Conservation (phyloP, 768 basidiomycete genomes). For the Lepiota venenata region DNA sequence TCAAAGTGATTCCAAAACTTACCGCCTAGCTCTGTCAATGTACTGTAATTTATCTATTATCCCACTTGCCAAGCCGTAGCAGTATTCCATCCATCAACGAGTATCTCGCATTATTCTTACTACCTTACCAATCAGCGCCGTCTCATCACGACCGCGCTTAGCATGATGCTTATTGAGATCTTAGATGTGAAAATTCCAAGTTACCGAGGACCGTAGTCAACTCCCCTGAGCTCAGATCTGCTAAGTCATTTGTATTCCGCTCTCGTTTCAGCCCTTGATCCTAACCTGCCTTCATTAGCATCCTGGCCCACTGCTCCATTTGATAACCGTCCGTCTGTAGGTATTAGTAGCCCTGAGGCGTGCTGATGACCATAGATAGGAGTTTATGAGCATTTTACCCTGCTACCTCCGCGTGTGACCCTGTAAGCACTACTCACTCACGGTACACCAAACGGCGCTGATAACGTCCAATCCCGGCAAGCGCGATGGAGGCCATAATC, state of each 20-base stretch:
- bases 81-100: not conserved
- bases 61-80: no score
- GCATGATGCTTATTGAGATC: no score
- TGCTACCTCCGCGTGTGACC: no score
- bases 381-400: constrained; percentile 6
- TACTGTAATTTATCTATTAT: not conserved
- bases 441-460: constrained; percentile 58
- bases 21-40: constrained; percentile 37
- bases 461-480: constrained; percentile 56
- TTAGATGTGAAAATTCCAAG: no score
- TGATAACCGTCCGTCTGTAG: constrained; percentile 13
- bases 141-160: no score
- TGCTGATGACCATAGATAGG: constrained; percentile 38
- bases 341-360: constrained; percentile 41
- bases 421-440: constrained; percentile 36
- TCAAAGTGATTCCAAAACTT: constrained; percentile 78
- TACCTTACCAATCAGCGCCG: no score
- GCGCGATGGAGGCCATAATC: constrained; percentile 67
- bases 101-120: not conserved
- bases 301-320: not conserved
- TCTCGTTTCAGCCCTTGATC: no score
- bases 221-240: no score
- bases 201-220: no score
- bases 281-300: no score
- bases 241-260: no score